Evolutionary conservation across 176 grass and related monocot genomes (phyloP), one percentile per base, ranked within the genome.

Genomic region (Aegilops longissima): DNA sequence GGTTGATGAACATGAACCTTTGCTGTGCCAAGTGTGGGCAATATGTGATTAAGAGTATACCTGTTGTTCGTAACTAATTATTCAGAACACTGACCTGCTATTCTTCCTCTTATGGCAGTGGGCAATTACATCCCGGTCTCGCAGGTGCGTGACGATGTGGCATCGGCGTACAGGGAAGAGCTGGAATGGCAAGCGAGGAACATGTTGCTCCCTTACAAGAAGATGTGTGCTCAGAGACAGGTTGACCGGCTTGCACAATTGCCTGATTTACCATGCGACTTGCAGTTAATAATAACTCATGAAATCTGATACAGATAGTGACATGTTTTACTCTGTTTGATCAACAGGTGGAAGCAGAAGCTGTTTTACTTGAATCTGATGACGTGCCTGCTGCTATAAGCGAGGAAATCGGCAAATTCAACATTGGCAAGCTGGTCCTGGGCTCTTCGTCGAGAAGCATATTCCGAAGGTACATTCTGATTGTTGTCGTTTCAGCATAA

Each of bases 91-190:
- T 78, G 12, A 90, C 16, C 17, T 40, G 20, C 23, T 14, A 16
- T 33, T 13, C 36, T 51, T 14, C 13, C 29, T 56, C 84, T 84
- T 8, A 67, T 80, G 27, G 47, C 87, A 97, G 95, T 97, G 95
- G 95, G 95, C 9, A 97, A 97, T 73, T 86, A 87, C 79, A 81
- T 97, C 78, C 95, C 95, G 61, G 83, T 97, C 30, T 92, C 92
- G 25, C 83, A 92, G 85, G 95, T 94, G 56, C 86, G 92, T 12
- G 92, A 97, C 23, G 95, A 97, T 0, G 88, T 97, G 18, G 90
- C 90, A 27, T 84, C 86, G 39, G 95, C 95, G 12, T 94, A 92
- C 81, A 87, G 18, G 70, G 90, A 94, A 83, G 95, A 97, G 73
- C 73, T 75, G 47, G 92, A 97, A 87, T 94, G 95, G 95, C 86